Evolutionary conservation across 176 grass and related monocot genomes (phyloP).

Genomic region (Pontederia paniculata): DNA sequence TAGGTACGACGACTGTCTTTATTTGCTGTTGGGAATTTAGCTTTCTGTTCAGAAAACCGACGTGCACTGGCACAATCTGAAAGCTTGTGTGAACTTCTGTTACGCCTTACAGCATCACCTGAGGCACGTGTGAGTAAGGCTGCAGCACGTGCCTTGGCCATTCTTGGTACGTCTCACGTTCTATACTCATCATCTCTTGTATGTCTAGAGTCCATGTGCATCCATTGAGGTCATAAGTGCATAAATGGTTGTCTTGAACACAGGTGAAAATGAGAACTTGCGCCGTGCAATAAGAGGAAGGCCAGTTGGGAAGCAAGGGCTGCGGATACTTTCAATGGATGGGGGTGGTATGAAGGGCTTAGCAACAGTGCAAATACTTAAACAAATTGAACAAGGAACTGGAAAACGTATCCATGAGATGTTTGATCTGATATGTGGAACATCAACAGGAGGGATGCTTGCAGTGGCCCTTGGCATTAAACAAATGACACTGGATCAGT

Average conservation of each 20-base stretch:
- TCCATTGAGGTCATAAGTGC: background rate
- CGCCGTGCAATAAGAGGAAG: conserved; percentile 76
- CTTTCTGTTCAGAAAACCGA: conserved; percentile 95
- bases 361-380: conserved; percentile 97
- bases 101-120: conserved; percentile 63
- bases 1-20: conserved; percentile 93
- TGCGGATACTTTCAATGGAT: conserved; percentile 94
- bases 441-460: conserved; percentile 98
- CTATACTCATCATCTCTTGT: background rate
- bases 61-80: conserved; percentile 70
- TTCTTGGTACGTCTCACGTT: conserved; percentile 47
- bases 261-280: conserved; percentile 95
- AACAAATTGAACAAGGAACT: conserved; percentile 95
- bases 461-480: conserved; percentile 95
- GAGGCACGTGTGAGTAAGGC: conserved; percentile 60
- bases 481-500: conserved; percentile 79
- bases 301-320: conserved; percentile 71
- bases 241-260: background rate
- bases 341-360: conserved; percentile 99
- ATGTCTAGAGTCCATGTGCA: conserved; percentile 17
- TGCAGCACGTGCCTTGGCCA: conserved; percentile 84
- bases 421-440: conserved; percentile 99
- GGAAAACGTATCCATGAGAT: conserved; percentile 91
- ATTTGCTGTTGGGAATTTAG: conserved; percentile 94
- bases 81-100: conserved; percentile 74